Conservation (phyloP, 306 rosid genomes). For the Aeschynomene evenia region DNA sequence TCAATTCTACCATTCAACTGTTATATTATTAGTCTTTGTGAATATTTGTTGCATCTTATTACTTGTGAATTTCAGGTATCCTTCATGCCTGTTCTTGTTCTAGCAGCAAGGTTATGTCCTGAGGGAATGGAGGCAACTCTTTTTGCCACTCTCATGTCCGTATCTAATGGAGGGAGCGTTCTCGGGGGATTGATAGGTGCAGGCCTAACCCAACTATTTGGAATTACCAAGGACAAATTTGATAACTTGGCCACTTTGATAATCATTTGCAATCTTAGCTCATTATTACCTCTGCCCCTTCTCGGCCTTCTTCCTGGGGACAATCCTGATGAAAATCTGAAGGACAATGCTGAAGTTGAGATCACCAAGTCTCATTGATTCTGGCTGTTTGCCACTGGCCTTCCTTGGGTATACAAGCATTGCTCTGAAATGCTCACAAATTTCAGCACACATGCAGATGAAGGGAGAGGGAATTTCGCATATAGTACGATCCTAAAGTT, state of each 20-base stretch:
- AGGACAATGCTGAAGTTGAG: constrained; percentile 60
- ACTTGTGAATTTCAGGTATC: constrained; percentile 66
- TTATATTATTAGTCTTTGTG: constrained; percentile 15
- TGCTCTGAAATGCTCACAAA: constrained; percentile 23
- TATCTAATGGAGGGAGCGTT: constrained; percentile 89
- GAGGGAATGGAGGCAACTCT: constrained; percentile 99
- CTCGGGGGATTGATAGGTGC: constrained; percentile 95
- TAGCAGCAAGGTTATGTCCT: constrained; percentile 91
- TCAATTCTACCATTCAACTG: constrained; percentile 16
- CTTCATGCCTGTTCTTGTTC: constrained; percentile 97
- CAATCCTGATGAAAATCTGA: constrained; percentile 39
- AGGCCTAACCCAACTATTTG: constrained; percentile 80
- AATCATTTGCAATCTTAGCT: constrained; percentile 86
- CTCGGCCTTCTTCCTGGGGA: constrained; percentile 87
- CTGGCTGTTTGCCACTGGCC: constrained; percentile 19
- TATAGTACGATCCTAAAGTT: constrained; percentile 25
- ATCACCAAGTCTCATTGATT: constrained; percentile 66
- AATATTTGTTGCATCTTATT: constrained; percentile 29
- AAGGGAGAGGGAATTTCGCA: constrained; percentile 27
- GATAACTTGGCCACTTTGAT: constrained; percentile 74
- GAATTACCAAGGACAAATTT: constrained; percentile 82
- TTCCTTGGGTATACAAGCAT: constrained; percentile 11
- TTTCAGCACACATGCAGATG: constrained; percentile 25
- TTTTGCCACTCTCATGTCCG: constrained; percentile 98
- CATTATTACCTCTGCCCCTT: constrained; percentile 87